Base-by-base conservation (phyloP, 805 yeast genomes). In the Myxozyma udenii region DNA sequence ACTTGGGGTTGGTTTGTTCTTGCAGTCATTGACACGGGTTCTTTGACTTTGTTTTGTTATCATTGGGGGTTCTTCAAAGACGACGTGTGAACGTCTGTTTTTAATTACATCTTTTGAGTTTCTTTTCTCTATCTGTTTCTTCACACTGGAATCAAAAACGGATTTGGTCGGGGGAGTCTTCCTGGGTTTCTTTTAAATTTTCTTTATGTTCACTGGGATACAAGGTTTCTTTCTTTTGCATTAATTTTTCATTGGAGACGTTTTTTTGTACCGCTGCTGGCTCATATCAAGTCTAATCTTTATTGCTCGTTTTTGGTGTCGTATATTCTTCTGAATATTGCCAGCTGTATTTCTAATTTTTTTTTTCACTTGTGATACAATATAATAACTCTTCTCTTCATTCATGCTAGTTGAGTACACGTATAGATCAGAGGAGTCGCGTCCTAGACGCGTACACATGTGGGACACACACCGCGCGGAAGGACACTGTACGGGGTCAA, bases 1-100 rank as follows among this genome's bases (percentile, higher is more conserved):
- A 40, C 32, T 25, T 39, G 30, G 49, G 38, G 41, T 16, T 23
- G n/a, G 35, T 35, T 21, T 25, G 14, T 14, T 38, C 25, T 38
- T 37, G 24, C 39, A 39, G 28, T 22, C 32, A 28, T 9, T n/a
- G n/a, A 9, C 21, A 4, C 36, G 49, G 44, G 35, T 44, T 23
- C 23, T 14, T 28, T 28, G 33, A 28, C 33, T 28, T 28, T 28
- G 33, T 28, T 28, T 28, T 14, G 14, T 28, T 28, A 28, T 14
- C 11, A 12, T 12, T 6, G 12, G 11, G 32, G 32, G 32, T 6
- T 6, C 6, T 26, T 26, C 32, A 7, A 26, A 26, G 12, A 26
- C 32, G 12, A 26, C 32, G n/a, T n/a, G n/a, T n/a, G n/a, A n/a
- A n/a, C n/a, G n/a, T 44, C 16, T 21, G 19, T 44, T 6, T 16